Conservation (phyloP, 192 early-diverging fungal genomes). For the Umbelopsis ramanniana region DNA sequence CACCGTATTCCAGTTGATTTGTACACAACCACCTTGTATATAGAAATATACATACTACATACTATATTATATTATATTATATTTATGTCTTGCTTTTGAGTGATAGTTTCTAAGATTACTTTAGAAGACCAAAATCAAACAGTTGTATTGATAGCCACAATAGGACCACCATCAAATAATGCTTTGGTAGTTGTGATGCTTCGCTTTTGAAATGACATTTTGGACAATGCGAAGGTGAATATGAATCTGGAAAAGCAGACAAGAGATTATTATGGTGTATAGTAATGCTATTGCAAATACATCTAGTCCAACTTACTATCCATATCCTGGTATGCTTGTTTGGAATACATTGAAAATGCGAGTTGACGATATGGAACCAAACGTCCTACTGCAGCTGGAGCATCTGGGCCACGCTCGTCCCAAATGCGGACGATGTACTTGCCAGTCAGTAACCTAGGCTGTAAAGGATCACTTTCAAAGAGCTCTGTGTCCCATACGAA, state of each 20-base stretch:
- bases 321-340: constrained; percentile 6
- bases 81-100: neutral
- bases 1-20: neutral
- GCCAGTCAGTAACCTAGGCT: neutral
- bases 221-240: neutral
- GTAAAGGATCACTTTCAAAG: neutral
- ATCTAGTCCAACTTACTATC: neutral
- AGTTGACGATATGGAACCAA: neutral
- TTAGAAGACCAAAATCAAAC: neutral
- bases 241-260: no score
- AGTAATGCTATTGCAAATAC: no score
- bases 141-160: neutral
- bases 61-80: no score
- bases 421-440: neutral
- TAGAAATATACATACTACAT: neutral
- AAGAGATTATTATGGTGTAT: no score
- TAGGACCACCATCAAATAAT: neutral
- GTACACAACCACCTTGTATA: constrained; percentile 7
- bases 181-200: neutral
- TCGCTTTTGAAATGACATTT: neutral
- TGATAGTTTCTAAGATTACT: neutral
- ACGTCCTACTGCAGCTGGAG: neutral
- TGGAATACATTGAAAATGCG: neutral
- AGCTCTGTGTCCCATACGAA: neutral
- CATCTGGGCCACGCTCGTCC: neutral